Percentiles rank a stretch among this genome's conserved stretches.
phyloP scores from a whole-genome alignment of 768 basidiomycete species.

The Hirschioporus abietinus region DNA sequence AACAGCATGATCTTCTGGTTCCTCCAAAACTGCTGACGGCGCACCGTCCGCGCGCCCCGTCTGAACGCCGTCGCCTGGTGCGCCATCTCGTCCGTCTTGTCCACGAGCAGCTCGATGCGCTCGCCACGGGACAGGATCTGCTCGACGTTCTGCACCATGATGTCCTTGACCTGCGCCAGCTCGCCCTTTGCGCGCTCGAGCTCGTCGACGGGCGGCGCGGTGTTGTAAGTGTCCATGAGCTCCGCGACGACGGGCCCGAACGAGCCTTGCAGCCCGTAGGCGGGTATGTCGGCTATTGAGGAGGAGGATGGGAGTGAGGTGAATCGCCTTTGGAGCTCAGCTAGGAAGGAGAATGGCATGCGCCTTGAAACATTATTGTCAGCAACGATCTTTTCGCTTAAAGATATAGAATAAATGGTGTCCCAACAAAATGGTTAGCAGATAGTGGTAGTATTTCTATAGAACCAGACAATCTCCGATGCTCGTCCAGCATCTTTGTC shows the following conservation, averaged over 20 bases:
- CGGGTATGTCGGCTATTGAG: conserved; percentile 39
- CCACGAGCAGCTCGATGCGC: conserved; percentile 90
- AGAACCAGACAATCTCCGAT: too few relatives aligned
- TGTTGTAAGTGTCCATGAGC: conserved; percentile 86
- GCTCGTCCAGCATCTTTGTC: too few relatives aligned
- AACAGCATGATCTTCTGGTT: conserved; percentile 67
- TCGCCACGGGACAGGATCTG: conserved; percentile 93
- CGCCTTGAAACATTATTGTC: too few relatives aligned
- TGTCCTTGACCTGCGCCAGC: conserved; percentile 86
- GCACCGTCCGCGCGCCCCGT: conserved; percentile 76
- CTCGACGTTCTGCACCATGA: conserved; percentile 99
- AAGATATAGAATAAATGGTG: too few relatives aligned
- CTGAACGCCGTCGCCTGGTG: conserved; percentile 92
- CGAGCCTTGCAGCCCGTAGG: conserved; percentile 63
- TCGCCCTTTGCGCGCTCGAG: conserved; percentile 87
- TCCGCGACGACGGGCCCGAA: conserved; percentile 66
- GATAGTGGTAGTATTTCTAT: too few relatives aligned
- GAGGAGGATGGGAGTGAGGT: conserved; percentile 56
- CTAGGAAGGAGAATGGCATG: conserved; percentile 91
- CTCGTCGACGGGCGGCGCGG: conserved; percentile 82
- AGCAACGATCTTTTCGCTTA: too few relatives aligned
- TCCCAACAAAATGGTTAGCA: too few relatives aligned
- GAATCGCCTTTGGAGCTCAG: conserved; percentile 79
- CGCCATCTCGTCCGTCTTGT: conserved; percentile 95
- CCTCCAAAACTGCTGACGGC: conserved; percentile 89